Base-by-base conservation (phyloP, 495 filamentous ascomycete genomes). In the Penicillium antarcticum region DNA sequence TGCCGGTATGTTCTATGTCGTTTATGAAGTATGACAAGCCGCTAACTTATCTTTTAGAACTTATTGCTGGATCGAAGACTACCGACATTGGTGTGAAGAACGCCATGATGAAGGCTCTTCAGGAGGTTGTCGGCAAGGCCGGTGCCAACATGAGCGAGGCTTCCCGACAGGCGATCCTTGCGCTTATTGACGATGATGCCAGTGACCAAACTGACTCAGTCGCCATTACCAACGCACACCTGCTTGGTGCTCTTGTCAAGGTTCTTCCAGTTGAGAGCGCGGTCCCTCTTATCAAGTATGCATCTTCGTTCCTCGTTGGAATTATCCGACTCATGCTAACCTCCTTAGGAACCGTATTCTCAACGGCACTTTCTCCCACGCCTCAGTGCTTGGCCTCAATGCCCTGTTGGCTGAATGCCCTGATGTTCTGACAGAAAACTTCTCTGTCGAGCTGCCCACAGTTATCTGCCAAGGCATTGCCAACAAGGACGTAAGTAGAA, bases 61-160 rank as follows among this genome's bases (percentile, higher is more conserved):
- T 98, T 43, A 91, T 97, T 21, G 85, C 94, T 21, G 94, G 94
- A 10, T 91, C 91, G 2, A 96, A 91, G 74, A 96, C 95, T 0
- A 70, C 84, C 3, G 95, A 98, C 67, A 48, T 80, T 13, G 95
- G 94, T 40, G 94, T 98, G 48, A 88, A 83, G 71, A 94, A 89
- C 64, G 94, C 94, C 13, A 98, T 98, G 94, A 80, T 97, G 54
- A 96, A 95, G 76, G 94, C 95, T 5, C 73, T 98, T 36, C 96
- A 91, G 62, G 94, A 97, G 63, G 94, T 97, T 19, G 84, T 97
- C 44, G 91, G 90, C 70, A 97, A 96, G 71, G 91, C 91, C 9
- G 94, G 95, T 23, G 73, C 72, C 17, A 97, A 92, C 66, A 98
- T 97, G 94, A 89, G 88, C 57, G 94, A 97, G 57, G 77, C 80